Evolutionary conservation across 805 yeast species (phyloP).

Genomic region (Myxozyma udenii): DNA sequence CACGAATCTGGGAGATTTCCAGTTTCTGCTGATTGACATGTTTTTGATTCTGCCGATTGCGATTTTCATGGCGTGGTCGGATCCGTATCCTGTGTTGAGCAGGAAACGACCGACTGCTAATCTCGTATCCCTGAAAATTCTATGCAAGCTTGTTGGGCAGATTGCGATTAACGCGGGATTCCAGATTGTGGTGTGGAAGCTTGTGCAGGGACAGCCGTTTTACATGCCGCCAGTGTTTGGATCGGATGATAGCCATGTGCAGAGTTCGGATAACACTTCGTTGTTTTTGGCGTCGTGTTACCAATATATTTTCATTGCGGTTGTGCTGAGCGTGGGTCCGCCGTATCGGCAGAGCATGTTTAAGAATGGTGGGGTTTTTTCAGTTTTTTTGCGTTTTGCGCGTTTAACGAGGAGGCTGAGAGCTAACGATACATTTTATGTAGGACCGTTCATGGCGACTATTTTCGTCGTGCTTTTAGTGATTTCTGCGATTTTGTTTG

Average conservation of each 20-base stretch:
- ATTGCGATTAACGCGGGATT: conserved; percentile 60
- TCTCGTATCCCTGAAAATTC: conserved; percentile 80
- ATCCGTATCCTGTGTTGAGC: conserved; percentile 60
- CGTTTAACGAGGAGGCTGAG: conserved; percentile 32
- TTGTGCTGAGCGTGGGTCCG: conserved; percentile 84
- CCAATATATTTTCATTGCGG: conserved; percentile 82
- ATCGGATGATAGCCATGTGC: conserved; percentile 72
- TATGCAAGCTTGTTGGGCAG: conserved; percentile 77
- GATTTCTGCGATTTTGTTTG: conserved; percentile 55
- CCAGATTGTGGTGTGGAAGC: conserved; percentile 67
- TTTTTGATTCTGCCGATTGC: conserved; percentile 91
- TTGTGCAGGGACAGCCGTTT: conserved; percentile 63
- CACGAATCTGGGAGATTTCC: conserved; percentile 93
- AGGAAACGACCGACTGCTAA: conserved; percentile 90
- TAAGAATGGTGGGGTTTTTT: conserved; percentile 41
- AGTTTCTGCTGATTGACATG: conserved; percentile 89
- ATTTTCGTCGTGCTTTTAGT: conserved; percentile 49
- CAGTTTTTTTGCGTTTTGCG: not conserved
- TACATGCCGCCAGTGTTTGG: conserved; percentile 53
- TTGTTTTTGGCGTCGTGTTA: conserved; percentile 77
- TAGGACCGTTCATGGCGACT: conserved; percentile 64
- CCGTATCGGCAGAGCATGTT: conserved; percentile 81
- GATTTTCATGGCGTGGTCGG: conserved; percentile 79
- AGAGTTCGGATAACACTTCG: conserved; percentile 85
- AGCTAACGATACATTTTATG: not conserved